Percentiles rank a stretch among this genome's conserved stretches.
These are phyloP conservation scores for Pseudogymnoascus sp. DNA, from an alignment of 2,329 filamentous ascomycete species.

Conservation along the genomic window DNA sequence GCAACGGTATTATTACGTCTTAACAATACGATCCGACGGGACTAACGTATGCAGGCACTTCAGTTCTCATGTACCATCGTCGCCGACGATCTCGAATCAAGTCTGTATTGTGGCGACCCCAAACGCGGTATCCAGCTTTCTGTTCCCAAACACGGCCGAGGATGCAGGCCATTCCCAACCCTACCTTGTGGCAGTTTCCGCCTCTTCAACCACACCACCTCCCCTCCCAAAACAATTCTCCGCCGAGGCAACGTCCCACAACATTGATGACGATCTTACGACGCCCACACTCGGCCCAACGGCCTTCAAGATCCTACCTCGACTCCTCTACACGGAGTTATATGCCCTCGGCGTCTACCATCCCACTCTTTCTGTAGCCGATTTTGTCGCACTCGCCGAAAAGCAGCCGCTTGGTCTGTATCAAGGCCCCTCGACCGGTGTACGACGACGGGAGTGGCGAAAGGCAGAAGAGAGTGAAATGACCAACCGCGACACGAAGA, in stretches of 20 bases:
- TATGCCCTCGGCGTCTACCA: slow-evolving; percentile 13
- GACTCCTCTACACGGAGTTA: slow-evolving; percentile 18
- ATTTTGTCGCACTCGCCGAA: slow-evolving; percentile 14
- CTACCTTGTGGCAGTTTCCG: slow-evolving; percentile 11
- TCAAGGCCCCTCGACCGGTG: slow-evolving; percentile 19
- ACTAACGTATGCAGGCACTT: slow-evolving; percentile 16
- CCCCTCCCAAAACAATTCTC: not conserved
- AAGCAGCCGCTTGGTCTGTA: slow-evolving; percentile 22
- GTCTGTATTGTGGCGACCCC: slow-evolving; percentile 19
- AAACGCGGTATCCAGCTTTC: slow-evolving; percentile 13
- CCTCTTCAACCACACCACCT: not conserved
- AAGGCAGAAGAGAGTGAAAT: slow-evolving; percentile 12
- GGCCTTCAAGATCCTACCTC: slow-evolving; percentile 16
- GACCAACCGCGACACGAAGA: not conserved
- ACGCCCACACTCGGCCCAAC: slow-evolving; percentile 8
- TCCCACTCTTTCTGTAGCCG: not conserved
- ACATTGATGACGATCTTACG: not conserved
- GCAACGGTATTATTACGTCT: slow-evolving; percentile 14
- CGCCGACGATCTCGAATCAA: slow-evolving; percentile 13
- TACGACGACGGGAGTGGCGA: slow-evolving; percentile 19
- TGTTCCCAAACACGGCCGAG: not conserved
- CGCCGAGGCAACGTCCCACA: not conserved
- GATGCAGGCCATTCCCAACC: slow-evolving; percentile 13
- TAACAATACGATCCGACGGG: not conserved
- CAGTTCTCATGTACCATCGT: slow-evolving; percentile 12